Base-by-base conservation (phyloP, 176 grass and related monocot species). In the Hsuehochloa calcarea region DNA sequence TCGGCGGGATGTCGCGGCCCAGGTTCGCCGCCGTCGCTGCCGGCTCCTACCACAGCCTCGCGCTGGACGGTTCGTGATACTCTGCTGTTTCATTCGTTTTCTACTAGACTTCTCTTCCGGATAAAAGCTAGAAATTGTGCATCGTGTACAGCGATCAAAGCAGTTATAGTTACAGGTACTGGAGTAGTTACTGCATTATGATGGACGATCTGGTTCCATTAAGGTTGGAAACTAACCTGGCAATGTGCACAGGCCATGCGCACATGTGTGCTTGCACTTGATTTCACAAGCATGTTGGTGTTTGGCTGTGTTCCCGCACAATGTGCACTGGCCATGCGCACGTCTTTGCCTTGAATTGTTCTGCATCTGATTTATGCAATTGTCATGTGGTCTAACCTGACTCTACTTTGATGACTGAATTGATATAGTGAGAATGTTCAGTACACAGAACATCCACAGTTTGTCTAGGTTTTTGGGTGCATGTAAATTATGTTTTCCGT, bases 1-100 rank as follows among this genome's bases (percentile, higher is more conserved):
- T 39, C 10, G 14, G 40, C 20, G 83, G 68, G 55, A 82, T 17
- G 7, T 41, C 44, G 34, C 63, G 82, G 20, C 88, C 86, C 43
- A 94, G 68, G 81, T 96, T 92, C 82, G 82, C 91, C 52, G 90
- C 84, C 83, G 72, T 96, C 46, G 91, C 93, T 3, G 47, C 96
- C 17, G 93, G 93, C 26, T 89, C 96, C 39, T 96, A 99, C 86
- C 96, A 99, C 82, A 92, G 86, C 66, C 96, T 99, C 59, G 93
- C 90, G 15, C 89, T 99, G 8, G 88, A 90, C 88, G 96, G 93
- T 99, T 83, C 29, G 70, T 61, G 68, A 68, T 19, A 55, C 68
- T 70, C 6, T 72, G 25, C 68, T 19, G 22, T 65, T 40, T 65
- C 31, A 4, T 50, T 14, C 25, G n/a, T 14, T 72, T 23, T 41